These are phyloP conservation scores for Monascus purpureus DNA, from an alignment of 495 filamentous ascomycete genomes.

Conservation along the genomic window DNA sequence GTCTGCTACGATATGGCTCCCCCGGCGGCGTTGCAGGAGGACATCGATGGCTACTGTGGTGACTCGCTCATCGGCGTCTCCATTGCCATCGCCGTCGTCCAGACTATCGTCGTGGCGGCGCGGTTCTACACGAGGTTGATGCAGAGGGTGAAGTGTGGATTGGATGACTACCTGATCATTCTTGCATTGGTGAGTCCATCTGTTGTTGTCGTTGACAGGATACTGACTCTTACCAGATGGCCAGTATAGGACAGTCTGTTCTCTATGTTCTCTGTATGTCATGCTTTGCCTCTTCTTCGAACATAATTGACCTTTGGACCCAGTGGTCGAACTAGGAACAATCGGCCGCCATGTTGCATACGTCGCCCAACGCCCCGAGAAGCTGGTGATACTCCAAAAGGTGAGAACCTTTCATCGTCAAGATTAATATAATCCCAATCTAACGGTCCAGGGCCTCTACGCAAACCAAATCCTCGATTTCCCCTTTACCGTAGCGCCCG, in stretches of 20 bases:
- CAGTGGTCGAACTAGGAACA: not conserved
- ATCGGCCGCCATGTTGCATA: not conserved
- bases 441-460: not conserved
- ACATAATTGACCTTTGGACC: not conserved
- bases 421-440: not conserved
- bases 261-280: constrained; percentile 9
- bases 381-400: not conserved
- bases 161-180: constrained; percentile 19
- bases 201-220: not conserved
- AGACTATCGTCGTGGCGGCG: constrained; percentile 12
- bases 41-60: constrained; percentile 5
- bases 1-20: not conserved
- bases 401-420: too few relatives aligned
- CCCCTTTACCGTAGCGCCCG: too few relatives aligned
- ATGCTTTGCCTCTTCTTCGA: not conserved
- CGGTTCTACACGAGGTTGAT: constrained; percentile 17
- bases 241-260: constrained; percentile 5
- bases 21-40: not conserved
- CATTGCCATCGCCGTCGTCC: constrained; percentile 7
- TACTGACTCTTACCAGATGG: constrained; percentile 5
- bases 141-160: constrained; percentile 6
- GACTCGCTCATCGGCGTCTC: constrained; percentile 6
- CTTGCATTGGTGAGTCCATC: constrained; percentile 9
- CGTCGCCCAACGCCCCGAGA: not conserved
- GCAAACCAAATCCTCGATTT: too few relatives aligned